These are phyloP conservation scores for Nemania sp. DNA, from an alignment of 2,329 filamentous ascomycete species.

Conservation along the genomic window DNA sequence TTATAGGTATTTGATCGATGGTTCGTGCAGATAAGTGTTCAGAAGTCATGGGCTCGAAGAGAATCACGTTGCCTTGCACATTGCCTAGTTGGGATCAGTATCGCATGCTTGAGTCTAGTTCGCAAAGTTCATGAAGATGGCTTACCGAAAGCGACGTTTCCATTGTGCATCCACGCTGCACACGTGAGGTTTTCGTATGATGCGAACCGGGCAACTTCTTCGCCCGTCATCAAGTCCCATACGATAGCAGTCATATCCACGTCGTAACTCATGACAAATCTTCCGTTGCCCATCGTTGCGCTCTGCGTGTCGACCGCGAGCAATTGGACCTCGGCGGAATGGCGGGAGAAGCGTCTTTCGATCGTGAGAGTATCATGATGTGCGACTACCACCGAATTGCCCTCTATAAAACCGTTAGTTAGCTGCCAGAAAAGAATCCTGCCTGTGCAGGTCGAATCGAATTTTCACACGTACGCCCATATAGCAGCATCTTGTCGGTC, in stretches of 20 bases:
- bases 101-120: neutral
- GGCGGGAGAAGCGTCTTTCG: slow-evolving; percentile 81
- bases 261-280: slow-evolving; percentile 92
- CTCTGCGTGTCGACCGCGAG: slow-evolving; percentile 91
- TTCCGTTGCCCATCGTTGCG: slow-evolving; percentile 79
- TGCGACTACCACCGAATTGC: slow-evolving; percentile 78
- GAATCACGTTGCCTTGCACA: slow-evolving; percentile 85
- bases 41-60: slow-evolving; percentile 90
- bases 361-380: slow-evolving; percentile 92
- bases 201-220: slow-evolving; percentile 87
- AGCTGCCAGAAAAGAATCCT: slow-evolving; percentile 19
- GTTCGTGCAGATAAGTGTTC: slow-evolving; percentile 91
- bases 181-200: slow-evolving; percentile 86
- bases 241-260: slow-evolving; percentile 88
- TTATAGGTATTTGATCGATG: slow-evolving; percentile 89
- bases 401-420: slow-evolving; percentile 52
- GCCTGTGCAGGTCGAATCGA: neutral
- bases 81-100: slow-evolving; percentile 65
- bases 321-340: slow-evolving; percentile 80
- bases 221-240: slow-evolving; percentile 92
- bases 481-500: slow-evolving; percentile 88
- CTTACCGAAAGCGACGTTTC: slow-evolving; percentile 94
- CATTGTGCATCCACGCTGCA: slow-evolving; percentile 94
- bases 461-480: slow-evolving; percentile 58
- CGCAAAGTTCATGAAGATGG: slow-evolving; percentile 7